phyloP scores from a whole-genome alignment of 768 basidiomycete species.

The Boletus edulis region DNA sequence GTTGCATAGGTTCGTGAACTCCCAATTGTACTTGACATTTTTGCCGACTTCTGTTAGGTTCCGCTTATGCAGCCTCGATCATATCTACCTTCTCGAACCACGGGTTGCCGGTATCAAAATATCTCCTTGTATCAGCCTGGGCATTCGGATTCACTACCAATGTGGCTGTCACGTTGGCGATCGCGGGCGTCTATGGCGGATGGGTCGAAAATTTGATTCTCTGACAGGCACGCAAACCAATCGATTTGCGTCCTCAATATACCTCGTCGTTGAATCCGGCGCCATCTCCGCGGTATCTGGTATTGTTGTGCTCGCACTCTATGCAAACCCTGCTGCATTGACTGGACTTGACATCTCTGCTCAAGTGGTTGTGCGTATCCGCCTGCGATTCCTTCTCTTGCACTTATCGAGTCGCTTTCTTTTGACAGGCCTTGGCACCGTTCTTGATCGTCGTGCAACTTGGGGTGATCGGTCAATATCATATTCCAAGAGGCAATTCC shows the following conservation, averaged over 20 bases:
- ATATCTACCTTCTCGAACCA: not conserved
- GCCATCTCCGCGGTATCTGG: not conserved
- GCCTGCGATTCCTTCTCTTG: not conserved
- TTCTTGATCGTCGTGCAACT: slow-evolving; percentile 1
- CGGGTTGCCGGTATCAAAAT: not conserved
- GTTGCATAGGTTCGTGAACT: not conserved
- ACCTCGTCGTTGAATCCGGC: not conserved
- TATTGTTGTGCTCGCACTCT: not conserved
- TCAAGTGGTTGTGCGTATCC: not conserved
- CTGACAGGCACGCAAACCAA: not conserved
- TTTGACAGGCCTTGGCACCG: not conserved
- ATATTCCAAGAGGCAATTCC: not conserved
- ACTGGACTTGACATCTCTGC: not conserved
- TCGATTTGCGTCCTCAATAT: not conserved
- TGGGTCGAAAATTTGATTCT: not conserved
- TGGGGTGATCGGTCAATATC: not conserved
- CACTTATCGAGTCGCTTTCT: not conserved
- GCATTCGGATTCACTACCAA: not conserved
- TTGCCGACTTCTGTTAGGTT: not conserved
- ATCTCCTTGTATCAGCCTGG: not conserved
- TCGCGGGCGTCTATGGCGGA: not conserved
- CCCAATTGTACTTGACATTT: not conserved
- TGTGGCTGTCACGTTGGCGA: not conserved
- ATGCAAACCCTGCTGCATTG: not conserved
- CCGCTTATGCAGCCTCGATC: not conserved